Base-by-base conservation (phyloP, 2,329 filamentous ascomycete genomes). In the Aspergillus bombycis region DNA sequence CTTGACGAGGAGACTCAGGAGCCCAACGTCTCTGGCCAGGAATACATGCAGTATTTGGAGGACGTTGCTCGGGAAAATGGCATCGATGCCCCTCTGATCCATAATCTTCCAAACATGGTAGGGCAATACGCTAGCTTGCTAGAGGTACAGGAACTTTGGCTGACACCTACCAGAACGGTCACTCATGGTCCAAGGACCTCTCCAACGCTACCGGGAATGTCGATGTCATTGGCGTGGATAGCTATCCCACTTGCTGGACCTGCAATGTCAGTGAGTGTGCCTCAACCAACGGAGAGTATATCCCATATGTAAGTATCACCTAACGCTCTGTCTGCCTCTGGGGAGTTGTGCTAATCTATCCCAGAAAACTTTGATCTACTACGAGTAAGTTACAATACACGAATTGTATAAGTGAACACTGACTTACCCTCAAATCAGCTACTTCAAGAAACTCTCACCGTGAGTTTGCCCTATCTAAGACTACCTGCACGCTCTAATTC, bases 201-300 rank as follows among this genome's bases (percentile, higher is more conserved):
- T 83, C 83, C 4, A 77, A 85, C 59, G 83, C 80, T 30, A 82
- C 79, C 14, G 87, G 87, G 4, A 75, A 75, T 55, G 69, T 74
- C 36, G 73, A 75, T 50, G 68, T 72, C 12, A 61, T 71, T 12
- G 73, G 73, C 14, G 28, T 75, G 38, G 73, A 75, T 36, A 74
- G 72, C 4, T 75, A 75, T 55, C 73, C 10, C 83, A 88, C 64
- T 82, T 89, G 87, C 77, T 89, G 86, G 86, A 87, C 84, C 59
- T 90, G 88, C 71, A 86, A 89, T 61, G 75, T 88, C 10, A 83
- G 81, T 34, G 86, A 88, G 62, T 89, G 88, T 68, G 85, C 83
- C 1, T 82, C 84, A 2, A 86, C 85, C 0, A 89, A 89, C 66
- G 86, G 86, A 23, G 74, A 84, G 65, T 86, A 86, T 48, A 82